Conservation (phyloP, 192 early-diverging fungal genomes). For the Gryganskiella cystojenkinii region DNA sequence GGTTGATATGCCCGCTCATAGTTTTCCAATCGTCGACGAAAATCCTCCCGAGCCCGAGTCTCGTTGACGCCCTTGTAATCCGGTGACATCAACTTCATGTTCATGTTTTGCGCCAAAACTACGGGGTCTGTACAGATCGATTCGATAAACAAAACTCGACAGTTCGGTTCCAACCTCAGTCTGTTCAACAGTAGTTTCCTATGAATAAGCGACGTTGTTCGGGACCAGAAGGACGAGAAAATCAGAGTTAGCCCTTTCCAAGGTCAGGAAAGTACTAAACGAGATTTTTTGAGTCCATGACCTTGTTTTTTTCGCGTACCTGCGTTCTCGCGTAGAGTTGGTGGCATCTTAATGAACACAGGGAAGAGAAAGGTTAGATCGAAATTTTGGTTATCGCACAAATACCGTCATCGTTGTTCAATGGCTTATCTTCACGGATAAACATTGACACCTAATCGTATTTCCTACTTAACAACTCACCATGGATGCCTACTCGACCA, state of each 20-base stretch:
- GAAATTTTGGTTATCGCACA: too few relatives aligned
- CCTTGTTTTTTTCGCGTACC: conserved; percentile 61
- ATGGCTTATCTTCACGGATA: too few relatives aligned
- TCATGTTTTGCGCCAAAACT: conserved; percentile 46
- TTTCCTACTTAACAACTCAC: conserved; percentile 7
- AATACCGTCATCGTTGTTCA: too few relatives aligned
- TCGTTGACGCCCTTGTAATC: conserved; percentile 92
- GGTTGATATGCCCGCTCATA: conserved; percentile 94
- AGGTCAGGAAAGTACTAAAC: conserved; percentile 14
- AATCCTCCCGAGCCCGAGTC: conserved; percentile 84
- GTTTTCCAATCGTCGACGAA: conserved; percentile 84
- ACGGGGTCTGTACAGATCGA: conserved; percentile 85
- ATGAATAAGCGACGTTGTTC: neutral
- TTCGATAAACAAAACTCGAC: conserved; percentile 81
- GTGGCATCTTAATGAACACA: conserved; percentile 81
- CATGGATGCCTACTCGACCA: conserved; percentile 89
- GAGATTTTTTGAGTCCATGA: conserved; percentile 27
- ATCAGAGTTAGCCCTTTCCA: neutral
- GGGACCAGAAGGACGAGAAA: too few relatives aligned
- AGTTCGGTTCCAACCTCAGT: conserved; percentile 66
- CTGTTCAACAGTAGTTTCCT: conserved; percentile 72
- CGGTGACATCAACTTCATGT: conserved; percentile 89
- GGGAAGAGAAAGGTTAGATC: neutral
- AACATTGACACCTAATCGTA: too few relatives aligned
- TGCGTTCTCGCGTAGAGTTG: conserved; percentile 90